phyloP scores from a whole-genome alignment of 2,329 filamentous ascomycete species.

The Monascus ruber region DNA sequence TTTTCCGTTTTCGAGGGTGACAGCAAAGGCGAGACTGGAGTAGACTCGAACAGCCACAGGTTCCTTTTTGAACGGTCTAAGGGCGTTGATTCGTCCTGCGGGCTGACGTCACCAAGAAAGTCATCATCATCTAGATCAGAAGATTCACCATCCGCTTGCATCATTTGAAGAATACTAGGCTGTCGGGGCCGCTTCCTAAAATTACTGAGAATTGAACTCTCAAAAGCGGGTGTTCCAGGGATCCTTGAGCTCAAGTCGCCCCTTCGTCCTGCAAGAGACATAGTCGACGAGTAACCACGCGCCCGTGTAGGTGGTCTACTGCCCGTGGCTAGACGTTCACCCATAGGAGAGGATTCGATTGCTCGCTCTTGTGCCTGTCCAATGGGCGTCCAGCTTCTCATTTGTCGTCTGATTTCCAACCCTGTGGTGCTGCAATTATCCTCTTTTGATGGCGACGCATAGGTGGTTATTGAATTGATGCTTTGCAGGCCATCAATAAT shows the following conservation, averaged over 20 bases:
- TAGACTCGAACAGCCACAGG: conserved; percentile 13
- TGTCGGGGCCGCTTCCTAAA: conserved; percentile 34
- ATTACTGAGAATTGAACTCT: conserved; percentile 33
- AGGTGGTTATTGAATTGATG: too few species aligned
- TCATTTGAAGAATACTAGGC: conserved; percentile 34
- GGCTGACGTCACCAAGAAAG: conserved; percentile 32
- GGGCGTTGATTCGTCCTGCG: conserved; percentile 36
- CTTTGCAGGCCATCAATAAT: background rate
- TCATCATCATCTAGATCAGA: conserved; percentile 27
- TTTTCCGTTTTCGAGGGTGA: conserved; percentile 27
- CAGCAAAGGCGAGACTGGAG: conserved; percentile 13
- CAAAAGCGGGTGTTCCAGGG: conserved; percentile 30
- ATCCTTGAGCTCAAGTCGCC: conserved; percentile 23
- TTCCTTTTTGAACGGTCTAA: conserved; percentile 25
- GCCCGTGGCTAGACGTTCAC: conserved; percentile 19
- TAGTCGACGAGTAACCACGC: conserved; percentile 29
- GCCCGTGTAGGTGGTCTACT: conserved; percentile 26
- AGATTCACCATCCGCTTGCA: conserved; percentile 30
- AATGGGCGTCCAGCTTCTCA: conserved; percentile 7
- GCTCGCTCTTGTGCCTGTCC: conserved; percentile 16
- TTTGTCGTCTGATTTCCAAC: too few species aligned
- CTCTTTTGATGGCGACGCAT: too few species aligned
- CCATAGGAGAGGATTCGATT: conserved; percentile 24
- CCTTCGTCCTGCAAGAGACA: conserved; percentile 27
- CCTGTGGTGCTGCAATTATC: too few species aligned